phyloP scores from a whole-genome alignment of 805 yeast species.

The Teunomyces barrocoloradensis region DNA sequence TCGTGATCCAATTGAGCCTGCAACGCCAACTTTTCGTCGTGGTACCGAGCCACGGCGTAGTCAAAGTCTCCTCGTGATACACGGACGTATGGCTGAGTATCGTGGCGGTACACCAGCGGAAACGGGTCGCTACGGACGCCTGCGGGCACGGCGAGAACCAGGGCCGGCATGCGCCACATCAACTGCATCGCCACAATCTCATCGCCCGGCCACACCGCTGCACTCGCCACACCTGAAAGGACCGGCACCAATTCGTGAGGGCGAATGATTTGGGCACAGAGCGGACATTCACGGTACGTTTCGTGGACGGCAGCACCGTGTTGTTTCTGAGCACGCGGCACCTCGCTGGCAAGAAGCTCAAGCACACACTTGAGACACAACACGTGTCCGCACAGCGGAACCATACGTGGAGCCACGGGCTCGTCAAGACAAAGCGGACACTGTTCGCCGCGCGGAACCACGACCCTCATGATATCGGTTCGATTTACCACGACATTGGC shows the following conservation, averaged over 20 bases:
- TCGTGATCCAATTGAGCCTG: conserved; percentile 54
- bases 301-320: conserved; percentile 36
- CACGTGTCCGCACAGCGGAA: conserved; percentile 84
- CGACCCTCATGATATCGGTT: conserved; percentile 61
- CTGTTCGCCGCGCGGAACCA: conserved; percentile 70
- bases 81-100: conserved; percentile 51
- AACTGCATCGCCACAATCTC: conserved; percentile 47
- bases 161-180: conserved; percentile 49
- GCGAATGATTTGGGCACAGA: conserved; percentile 60
- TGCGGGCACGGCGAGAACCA: conserved; percentile 50
- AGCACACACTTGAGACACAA: conserved; percentile 82
- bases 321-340: conserved; percentile 37
- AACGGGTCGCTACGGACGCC: conserved; percentile 39
- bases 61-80: conserved; percentile 63
- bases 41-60: conserved; percentile 53
- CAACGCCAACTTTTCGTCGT: conserved; percentile 58
- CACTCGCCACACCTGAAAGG: conserved; percentile 44
- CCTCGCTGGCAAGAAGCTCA: conserved; percentile 60
- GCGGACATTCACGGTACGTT: conserved; percentile 72
- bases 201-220: conserved; percentile 45
- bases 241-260: conserved; percentile 67
- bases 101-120: conserved; percentile 51
- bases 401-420: conserved; percentile 92
- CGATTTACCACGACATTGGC: conserved; percentile 73
- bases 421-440: conserved; percentile 93